These are phyloP conservation scores for Rhizophagus clarus DNA, from an alignment of 192 early-diverging fungal species.

Conservation along the genomic window DNA sequence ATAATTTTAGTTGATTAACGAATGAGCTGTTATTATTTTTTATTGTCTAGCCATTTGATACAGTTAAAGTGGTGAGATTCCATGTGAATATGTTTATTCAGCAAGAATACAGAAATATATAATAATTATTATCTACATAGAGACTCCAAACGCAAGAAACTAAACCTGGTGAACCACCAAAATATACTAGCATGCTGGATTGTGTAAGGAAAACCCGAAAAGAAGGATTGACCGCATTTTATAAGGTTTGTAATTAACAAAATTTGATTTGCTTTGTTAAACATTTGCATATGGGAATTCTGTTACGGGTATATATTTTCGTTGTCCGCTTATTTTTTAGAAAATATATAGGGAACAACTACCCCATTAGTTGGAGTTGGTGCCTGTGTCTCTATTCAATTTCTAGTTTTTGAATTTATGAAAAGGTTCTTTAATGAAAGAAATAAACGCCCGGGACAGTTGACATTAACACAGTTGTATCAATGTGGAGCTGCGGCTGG, in stretches of 20 bases:
- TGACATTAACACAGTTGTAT: constrained; percentile 83
- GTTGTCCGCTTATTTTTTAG: constrained; percentile 6
- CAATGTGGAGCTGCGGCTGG: constrained; percentile 84
- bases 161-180: constrained; percentile 54
- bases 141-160: constrained; percentile 88
- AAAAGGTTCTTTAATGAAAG: constrained; percentile 75
- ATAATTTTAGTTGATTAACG: background rate
- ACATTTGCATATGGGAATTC: background rate
- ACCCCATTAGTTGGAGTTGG: constrained; percentile 94
- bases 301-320: constrained; percentile 15
- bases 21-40: background rate
- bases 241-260: constrained; percentile 66
- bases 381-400: constrained; percentile 97
- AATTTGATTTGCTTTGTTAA: background rate
- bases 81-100: background rate
- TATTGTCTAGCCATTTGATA: constrained; percentile 69
- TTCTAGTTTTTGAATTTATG: constrained; percentile 83
- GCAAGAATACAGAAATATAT: background rate
- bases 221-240: constrained; percentile 85
- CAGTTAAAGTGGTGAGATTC: constrained; percentile 73
- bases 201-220: constrained; percentile 81
- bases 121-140: constrained; percentile 28
- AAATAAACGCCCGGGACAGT: constrained; percentile 54
- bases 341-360: constrained; percentile 67
- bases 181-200: constrained; percentile 86